Evolutionary conservation across 1,284 basidiomycete genomes (phyloP), one percentile per base, ranked within the genome.

Genomic region (Microbotryum violaceum): DNA sequence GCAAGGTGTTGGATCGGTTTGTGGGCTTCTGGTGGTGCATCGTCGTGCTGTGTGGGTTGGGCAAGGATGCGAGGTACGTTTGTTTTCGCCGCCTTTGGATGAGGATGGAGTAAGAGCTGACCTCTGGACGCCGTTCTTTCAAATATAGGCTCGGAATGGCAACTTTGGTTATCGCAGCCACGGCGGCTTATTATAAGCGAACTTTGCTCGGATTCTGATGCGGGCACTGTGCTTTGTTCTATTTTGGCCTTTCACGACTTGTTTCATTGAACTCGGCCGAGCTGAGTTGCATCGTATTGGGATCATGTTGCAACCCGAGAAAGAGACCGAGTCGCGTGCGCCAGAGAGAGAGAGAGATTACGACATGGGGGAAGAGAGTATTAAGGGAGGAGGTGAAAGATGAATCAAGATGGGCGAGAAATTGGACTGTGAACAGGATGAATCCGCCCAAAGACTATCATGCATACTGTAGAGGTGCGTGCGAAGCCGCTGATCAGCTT

Each of bases 11-110:
- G 56, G 91, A 90, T 72, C 82, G 88, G 51, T 64, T 85, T 49
- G 74, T 92, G 57, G 90, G 90, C 5, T 79, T 83, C 63, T 71
- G 80, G 25, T 91, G 90, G 89, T 87, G 82, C 79, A 54, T 85
- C 16, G 75, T 91, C 60, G 80, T 84, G 51, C 64, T 87, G 37
- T 73, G 88, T 20, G 90, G 91, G n/a, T 83, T 86, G 14, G 89
- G 89, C 52, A 85, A 84, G 20, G 63, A 65, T 49, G 62, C 71
- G 21, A 67, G 69, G 44, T 70, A 68, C 45, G 68, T 54, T 9
- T 10, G 23, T 42, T 14, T n/a, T n/a, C 21, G 21, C 20, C 16
- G 12, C 48, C 16, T 49, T 21, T 48, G 9, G 47, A 20, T 7
- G 14, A 12, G 27, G 21, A 49, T 49, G n/a, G 9, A 8, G 8